A percentile compares a stretch with the other conserved stretches of the same genome.
Evolutionary conservation across 2,329 filamentous ascomycete genomes (phyloP).

Genomic region (Spiromastix sp.): DNA sequence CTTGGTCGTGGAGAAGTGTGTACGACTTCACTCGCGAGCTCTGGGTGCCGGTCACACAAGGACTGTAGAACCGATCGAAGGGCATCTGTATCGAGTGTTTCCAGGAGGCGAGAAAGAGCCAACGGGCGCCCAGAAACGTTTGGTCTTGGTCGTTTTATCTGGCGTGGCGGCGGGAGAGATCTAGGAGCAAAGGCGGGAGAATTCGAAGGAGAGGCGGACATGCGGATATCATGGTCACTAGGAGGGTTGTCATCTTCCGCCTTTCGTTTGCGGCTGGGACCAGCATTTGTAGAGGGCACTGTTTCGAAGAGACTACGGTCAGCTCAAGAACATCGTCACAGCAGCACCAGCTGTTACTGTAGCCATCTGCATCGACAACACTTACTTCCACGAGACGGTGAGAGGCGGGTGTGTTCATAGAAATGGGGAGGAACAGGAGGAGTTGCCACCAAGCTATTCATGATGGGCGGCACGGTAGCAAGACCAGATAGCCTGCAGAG

Average conservation of each 20-base stretch:
- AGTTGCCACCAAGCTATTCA: constrained; percentile 52
- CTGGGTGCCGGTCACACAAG: constrained; percentile 81
- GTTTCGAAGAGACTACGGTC: constrained; percentile 11
- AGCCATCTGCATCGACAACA: constrained; percentile 6
- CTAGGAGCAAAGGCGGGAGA: constrained; percentile 68
- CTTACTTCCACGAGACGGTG: constrained; percentile 51
- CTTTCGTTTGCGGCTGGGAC: constrained; percentile 66
- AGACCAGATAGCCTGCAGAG: constrained; percentile 17
- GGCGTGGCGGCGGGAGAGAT: constrained; percentile 55
- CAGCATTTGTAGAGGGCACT: constrained; percentile 31
- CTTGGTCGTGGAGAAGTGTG: constrained; percentile 78
- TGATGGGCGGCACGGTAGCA: constrained; percentile 26
- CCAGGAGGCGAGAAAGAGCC: constrained; percentile 67
- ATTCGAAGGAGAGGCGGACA: constrained; percentile 77
- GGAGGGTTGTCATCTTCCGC: constrained; percentile 56
- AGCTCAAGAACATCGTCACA: constrained; percentile 6
- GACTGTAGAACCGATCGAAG: constrained; percentile 78
- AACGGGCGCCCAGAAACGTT: constrained; percentile 60
- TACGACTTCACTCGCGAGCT: constrained; percentile 75
- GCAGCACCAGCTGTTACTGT: neutral
- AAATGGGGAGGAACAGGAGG: constrained; percentile 54
- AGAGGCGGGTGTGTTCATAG: constrained; percentile 49
- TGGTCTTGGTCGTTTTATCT: constrained; percentile 56
- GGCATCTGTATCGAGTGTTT: constrained; percentile 79
- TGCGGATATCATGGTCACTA: constrained; percentile 60